phyloP scores from a whole-genome alignment of 2,329 filamentous ascomycete species.

The Leptographium radiaticola region DNA sequence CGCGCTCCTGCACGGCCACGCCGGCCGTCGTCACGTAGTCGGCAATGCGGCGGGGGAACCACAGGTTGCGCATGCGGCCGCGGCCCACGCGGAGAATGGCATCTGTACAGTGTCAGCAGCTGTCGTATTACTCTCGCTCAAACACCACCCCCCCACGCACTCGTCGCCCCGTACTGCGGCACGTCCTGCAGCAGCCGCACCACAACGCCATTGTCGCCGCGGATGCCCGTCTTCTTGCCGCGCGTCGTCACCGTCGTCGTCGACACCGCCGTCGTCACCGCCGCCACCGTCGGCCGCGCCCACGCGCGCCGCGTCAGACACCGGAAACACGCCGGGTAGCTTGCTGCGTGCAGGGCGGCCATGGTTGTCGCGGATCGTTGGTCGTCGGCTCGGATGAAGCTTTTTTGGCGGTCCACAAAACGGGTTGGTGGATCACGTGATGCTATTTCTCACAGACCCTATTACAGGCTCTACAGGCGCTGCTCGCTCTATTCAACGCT shows the following conservation, averaged over 20 bases:
- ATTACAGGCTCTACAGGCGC: too few species aligned
- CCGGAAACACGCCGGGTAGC: slow-evolving; percentile 8
- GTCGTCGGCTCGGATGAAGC: background rate
- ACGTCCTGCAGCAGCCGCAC: slow-evolving; percentile 30
- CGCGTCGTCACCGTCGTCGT: slow-evolving; percentile 13
- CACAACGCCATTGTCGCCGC: slow-evolving; percentile 26
- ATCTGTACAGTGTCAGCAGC: slow-evolving; percentile 10
- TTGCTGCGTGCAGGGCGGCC: background rate
- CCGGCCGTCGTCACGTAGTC: slow-evolving; percentile 23
- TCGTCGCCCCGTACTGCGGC: slow-evolving; percentile 24
- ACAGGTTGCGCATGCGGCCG: slow-evolving; percentile 24
- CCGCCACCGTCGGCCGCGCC: background rate
- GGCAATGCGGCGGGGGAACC: slow-evolving; percentile 20
- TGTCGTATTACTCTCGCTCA: too few species aligned
- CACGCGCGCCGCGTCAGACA: slow-evolving; percentile 3
- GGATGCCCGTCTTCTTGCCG: slow-evolving; percentile 22
- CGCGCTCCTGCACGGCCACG: slow-evolving; percentile 18
- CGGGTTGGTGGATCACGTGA: background rate
- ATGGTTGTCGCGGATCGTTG: background rate
- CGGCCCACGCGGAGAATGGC: slow-evolving; percentile 20
- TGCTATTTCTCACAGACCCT: too few species aligned
- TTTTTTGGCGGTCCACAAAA: background rate
- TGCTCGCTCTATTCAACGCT: too few species aligned
- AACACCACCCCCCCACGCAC: slow-evolving; percentile 11
- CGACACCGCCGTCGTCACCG: background rate